Evolutionary conservation across 495 filamentous ascomycete species (phyloP).

Genomic region (Hypoxylon perforatum): DNA sequence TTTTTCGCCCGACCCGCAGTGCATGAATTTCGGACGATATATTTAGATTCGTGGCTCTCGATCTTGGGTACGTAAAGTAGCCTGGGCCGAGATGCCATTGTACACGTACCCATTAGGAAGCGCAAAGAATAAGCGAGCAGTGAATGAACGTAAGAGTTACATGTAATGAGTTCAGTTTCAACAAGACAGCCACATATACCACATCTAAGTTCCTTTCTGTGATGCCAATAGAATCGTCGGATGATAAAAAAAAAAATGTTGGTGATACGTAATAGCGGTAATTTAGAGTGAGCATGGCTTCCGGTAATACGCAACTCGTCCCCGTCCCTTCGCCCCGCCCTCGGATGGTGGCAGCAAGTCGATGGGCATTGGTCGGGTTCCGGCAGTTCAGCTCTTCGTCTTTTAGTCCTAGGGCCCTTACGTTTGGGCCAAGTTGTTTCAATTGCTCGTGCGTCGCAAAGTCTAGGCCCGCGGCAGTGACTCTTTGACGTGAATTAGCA

Average conservation of each 20-base stretch:
- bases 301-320: constrained; percentile 14
- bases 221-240: constrained; percentile 8
- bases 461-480: background rate
- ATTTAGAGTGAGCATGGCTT: constrained; percentile 27
- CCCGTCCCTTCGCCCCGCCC: constrained; percentile 16
- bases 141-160: too few relatives aligned
- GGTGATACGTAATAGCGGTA: constrained; percentile 16
- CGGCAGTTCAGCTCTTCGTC: constrained; percentile 24
- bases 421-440: constrained; percentile 4
- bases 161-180: too few relatives aligned
- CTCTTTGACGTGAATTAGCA: background rate
- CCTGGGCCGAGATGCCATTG: background rate
- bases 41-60: constrained; percentile 26
- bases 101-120: background rate
- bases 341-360: constrained; percentile 32
- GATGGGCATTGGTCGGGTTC: constrained; percentile 29
- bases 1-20: constrained; percentile 15
- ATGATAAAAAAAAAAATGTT: background rate
- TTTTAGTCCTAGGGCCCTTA: background rate
- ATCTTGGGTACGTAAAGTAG: background rate
- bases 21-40: constrained; percentile 37
- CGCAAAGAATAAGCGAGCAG: background rate
- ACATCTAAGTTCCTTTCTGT: background rate
- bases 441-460: constrained; percentile 10
- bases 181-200: too few relatives aligned